Conservation (phyloP, 2,329 filamentous ascomycete species). For the Lecanicillium sp. region DNA sequence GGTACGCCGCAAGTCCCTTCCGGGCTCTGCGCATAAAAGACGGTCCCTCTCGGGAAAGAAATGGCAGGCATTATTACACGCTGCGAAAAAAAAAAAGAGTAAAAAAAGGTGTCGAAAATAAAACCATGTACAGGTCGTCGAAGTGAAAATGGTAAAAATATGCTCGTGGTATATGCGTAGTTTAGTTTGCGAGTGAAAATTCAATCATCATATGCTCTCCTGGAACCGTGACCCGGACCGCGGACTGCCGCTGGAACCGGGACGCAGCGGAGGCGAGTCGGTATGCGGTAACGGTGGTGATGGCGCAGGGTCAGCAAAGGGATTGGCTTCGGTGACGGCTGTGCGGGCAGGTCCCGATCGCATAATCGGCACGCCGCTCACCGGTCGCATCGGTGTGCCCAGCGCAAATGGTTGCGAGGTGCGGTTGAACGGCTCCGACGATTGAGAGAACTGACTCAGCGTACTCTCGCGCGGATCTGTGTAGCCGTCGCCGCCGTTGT, state of each 20-base stretch:
- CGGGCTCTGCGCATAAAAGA: background rate
- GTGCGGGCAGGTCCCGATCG: constrained; percentile 61
- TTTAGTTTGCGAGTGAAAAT: background rate
- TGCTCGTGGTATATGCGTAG: constrained; percentile 9
- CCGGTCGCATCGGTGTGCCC: constrained; percentile 53
- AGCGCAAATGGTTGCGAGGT: constrained; percentile 41
- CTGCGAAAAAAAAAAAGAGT: background rate
- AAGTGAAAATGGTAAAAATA: constrained; percentile 5
- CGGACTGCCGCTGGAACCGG: constrained; percentile 21
- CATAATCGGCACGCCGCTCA: constrained; percentile 55
- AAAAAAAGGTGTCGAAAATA: background rate
- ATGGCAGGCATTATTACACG: background rate
- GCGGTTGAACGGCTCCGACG: constrained; percentile 34
- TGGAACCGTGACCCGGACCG: constrained; percentile 21
- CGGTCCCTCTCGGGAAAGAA: background rate
- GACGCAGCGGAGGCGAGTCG: constrained; percentile 19
- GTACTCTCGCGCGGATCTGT: constrained; percentile 41
- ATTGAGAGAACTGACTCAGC: constrained; percentile 46
- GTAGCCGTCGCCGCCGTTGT: constrained; percentile 58
- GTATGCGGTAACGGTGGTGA: constrained; percentile 24
- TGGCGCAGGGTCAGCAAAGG: constrained; percentile 35
- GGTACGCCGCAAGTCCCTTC: background rate
- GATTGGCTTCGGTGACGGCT: constrained; percentile 50
- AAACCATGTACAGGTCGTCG: constrained; percentile 9
- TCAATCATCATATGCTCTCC: constrained; percentile 22